Conservation (phyloP, 2,329 filamentous ascomycete species). For the Colletotrichum tamarilloi region DNA sequence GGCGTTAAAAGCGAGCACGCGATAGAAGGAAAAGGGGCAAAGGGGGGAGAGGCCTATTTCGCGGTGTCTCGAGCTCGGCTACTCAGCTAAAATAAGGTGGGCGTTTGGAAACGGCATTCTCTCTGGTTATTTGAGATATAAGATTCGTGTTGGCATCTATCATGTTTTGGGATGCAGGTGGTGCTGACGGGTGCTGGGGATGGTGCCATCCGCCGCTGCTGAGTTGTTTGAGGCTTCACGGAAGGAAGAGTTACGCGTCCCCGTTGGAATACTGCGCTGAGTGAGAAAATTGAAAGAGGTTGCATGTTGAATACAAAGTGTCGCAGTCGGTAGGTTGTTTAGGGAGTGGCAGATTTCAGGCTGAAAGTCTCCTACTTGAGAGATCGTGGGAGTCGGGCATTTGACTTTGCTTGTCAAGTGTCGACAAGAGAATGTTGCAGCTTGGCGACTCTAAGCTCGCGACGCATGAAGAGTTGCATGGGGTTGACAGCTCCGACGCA, state of each 20-base stretch:
- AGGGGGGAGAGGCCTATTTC: too few relatives aligned
- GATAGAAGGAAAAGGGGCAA: not conserved
- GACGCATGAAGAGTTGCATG: conserved; percentile 9
- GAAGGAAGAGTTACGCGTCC: conserved; percentile 25
- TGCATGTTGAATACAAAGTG: not conserved
- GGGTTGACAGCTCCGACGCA: not conserved
- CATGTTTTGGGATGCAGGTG: conserved; percentile 14
- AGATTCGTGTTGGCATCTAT: conserved; percentile 27
- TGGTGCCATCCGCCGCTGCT: conserved; percentile 10
- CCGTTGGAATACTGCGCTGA: not conserved
- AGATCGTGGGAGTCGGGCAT: not conserved
- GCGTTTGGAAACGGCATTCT: not conserved
- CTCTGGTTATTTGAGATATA: conserved; percentile 6
- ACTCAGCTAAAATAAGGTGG: not conserved
- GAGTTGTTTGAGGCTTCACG: conserved; percentile 23
- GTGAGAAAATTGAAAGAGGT: not conserved
- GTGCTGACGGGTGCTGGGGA: conserved; percentile 1
- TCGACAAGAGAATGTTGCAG: not conserved
- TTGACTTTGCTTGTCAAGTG: not conserved
- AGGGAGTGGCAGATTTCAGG: not conserved
- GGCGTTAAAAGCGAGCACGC: not conserved
- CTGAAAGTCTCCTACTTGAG: conserved; percentile 1
- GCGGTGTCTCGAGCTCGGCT: not conserved
- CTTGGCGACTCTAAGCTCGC: not conserved
- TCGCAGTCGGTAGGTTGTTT: not conserved